Percentiles rank a stretch among this genome's conserved stretches.
phyloP scores from a whole-genome alignment of 2,329 filamentous ascomycete species.

The Bimuria novae-zelandiae region DNA sequence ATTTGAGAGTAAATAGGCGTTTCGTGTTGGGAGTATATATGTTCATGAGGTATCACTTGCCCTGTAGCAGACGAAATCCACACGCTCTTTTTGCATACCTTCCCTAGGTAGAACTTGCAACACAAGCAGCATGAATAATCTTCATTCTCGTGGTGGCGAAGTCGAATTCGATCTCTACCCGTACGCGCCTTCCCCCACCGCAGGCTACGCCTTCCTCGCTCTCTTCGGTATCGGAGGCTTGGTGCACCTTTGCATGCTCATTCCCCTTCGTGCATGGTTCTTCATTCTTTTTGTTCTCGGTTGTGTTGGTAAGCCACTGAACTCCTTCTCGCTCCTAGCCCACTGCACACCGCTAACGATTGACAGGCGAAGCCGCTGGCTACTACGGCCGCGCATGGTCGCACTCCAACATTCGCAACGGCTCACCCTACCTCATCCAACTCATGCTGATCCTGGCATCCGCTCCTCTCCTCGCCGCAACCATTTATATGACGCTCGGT shows the following conservation, averaged over 20 bases:
- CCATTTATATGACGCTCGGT: slow-evolving; percentile 55
- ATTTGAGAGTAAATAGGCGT: not conserved
- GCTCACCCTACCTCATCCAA: slow-evolving; percentile 48
- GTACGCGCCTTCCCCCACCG: slow-evolving; percentile 18
- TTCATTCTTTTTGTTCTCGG: slow-evolving; percentile 58
- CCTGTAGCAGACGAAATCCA: not conserved
- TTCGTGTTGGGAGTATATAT: not conserved
- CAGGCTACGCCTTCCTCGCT: slow-evolving; percentile 19
- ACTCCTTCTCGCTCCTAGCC: not conserved
- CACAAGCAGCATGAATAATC: no score
- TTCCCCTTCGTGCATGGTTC: slow-evolving; percentile 47
- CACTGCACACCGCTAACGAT: not conserved
- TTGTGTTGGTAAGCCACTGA: slow-evolving; percentile 49
- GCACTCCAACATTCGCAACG: slow-evolving; percentile 16
- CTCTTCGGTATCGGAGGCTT: slow-evolving; percentile 18
- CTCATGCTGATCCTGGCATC: slow-evolving; percentile 52
- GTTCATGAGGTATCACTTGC: not conserved
- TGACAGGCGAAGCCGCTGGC: slow-evolving; percentile 23
- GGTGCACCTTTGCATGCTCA: slow-evolving; percentile 14
- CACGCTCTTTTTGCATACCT: not conserved
- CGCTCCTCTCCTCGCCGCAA: slow-evolving; percentile 55
- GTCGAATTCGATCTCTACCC: slow-evolving; percentile 24
- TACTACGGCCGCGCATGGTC: slow-evolving; percentile 24
- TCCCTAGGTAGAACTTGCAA: not conserved
- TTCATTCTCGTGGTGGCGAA: slow-evolving; percentile 7